Evolutionary conservation across 768 basidiomycete genomes (phyloP), one percentile per base, ranked within the genome.

Genomic region (Favolaschia claudopus): DNA sequence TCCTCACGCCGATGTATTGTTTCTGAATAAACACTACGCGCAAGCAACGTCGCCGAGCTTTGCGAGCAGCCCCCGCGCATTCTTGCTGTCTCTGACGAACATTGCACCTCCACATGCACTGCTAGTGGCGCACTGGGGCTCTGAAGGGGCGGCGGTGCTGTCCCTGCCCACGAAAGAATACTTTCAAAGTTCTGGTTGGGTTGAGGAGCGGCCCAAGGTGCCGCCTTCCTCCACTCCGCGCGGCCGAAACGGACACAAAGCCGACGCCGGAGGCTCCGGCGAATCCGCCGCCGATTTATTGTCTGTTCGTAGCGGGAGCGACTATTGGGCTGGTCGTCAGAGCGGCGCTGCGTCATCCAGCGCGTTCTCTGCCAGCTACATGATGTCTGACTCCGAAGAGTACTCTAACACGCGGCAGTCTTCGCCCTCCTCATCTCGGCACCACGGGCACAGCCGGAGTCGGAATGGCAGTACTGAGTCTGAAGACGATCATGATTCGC

Each of bases 151-250:
- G 1, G 93, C 92, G 0, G 87, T 91, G 5, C 81, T 94, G 51
- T 92, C 89, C 15, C 73, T 94, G 7, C 93, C 92, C 0, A 93
- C 92, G 0, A 83, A 84, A 63, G 93, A 95, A 65, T 95, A 94
- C 72, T 91, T 93, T 69, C 93, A 95, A 63, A 88, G 87, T 63
- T 92, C 91, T 0, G 87, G 89, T 2, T 94, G 92, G 91, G 84
- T 89, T 3, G 87, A 87, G 56, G 82, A 85, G 31, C 74, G 67
- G 29, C 43, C 60, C 13, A 55, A 32, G 33, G 17, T 33, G 14
- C 74, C 69, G 19, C 64, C 69, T 7, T 55, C 75, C 1, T 66
- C 72, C 31, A 46, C 34, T 53, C 71, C 24, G 55, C 68, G 44
- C 56, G 66, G 15, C 50, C 29, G 14, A 19, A 47, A 32, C 40